Conservation (phyloP, 495 filamentous ascomycete species). For the Hypoxylon subgilvum region DNA sequence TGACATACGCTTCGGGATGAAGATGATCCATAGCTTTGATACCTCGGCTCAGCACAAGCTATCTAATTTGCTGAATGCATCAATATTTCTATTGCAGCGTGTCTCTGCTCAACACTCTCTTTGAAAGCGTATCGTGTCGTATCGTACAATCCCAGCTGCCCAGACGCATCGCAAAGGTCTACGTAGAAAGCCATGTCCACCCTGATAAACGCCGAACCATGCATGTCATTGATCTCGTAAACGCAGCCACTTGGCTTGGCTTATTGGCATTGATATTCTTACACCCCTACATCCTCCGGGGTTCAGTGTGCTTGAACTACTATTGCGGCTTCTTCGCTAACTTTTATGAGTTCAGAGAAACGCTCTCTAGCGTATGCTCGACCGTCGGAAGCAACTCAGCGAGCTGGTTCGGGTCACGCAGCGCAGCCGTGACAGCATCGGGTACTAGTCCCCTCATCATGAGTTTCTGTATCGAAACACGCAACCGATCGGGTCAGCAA, state of each 20-base stretch:
- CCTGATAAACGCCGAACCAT: constrained; percentile 24
- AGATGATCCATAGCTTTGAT: neutral
- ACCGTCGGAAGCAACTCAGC: constrained; percentile 74
- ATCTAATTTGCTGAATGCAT: constrained; percentile 8
- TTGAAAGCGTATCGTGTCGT: no score
- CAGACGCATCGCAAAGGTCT: neutral
- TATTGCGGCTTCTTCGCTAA: no score
- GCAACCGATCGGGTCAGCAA: constrained; percentile 11
- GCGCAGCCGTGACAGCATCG: constrained; percentile 75
- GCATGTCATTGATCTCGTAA: constrained; percentile 21
- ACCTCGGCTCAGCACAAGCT: neutral
- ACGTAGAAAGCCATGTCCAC: neutral
- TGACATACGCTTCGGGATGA: neutral
- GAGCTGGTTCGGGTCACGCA: constrained; percentile 84
- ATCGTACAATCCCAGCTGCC: no score
- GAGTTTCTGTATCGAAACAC: constrained; percentile 65
- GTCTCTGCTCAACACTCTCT: no score
- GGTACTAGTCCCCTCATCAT: constrained; percentile 62
- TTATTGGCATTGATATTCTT: constrained; percentile 11
- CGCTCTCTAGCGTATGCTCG: constrained; percentile 58
- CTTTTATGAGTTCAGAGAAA: constrained; percentile 43
- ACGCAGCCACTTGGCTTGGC: neutral
- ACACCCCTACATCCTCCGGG: neutral
- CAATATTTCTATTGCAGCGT: constrained; percentile 4
- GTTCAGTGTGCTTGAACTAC: no score